These are phyloP conservation scores for Yarrowia deformans DNA, from an alignment of 805 yeast species.

Conservation along the genomic window DNA sequence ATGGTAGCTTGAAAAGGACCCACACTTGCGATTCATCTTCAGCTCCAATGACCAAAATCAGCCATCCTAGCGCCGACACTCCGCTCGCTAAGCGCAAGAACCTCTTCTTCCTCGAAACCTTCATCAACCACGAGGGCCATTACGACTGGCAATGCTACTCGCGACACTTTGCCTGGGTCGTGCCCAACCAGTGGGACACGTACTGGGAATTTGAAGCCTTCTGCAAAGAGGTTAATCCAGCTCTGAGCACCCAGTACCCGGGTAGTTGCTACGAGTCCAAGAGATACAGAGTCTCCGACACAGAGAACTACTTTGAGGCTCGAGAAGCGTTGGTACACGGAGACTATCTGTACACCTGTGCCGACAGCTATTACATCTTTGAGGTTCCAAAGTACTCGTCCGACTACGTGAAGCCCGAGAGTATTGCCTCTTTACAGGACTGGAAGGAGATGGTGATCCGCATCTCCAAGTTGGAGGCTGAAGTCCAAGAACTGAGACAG, in stretches of 20 bases:
- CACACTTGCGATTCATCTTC: background rate
- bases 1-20: background rate
- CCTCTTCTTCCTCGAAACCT: constrained; percentile 25
- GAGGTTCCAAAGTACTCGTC: constrained; percentile 26
- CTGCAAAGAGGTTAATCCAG: constrained; percentile 17
- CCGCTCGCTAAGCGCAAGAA: constrained; percentile 18
- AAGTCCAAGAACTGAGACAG: constrained; percentile 3
- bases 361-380: constrained; percentile 25
- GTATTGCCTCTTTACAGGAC: constrained; percentile 17
- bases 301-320: constrained; percentile 17
- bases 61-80: constrained; percentile 8
- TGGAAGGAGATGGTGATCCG: constrained; percentile 32
- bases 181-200: constrained; percentile 29
- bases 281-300: constrained; percentile 16
- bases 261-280: constrained; percentile 2
- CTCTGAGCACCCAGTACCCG: constrained; percentile 8
- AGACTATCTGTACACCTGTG: constrained; percentile 28
- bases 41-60: constrained; percentile 7
- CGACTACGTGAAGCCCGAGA: constrained; percentile 15
- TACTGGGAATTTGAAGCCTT: constrained; percentile 24
- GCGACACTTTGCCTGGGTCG: constrained; percentile 14
- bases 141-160: constrained; percentile 27
- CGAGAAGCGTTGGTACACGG: constrained; percentile 16
- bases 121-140: constrained; percentile 31
- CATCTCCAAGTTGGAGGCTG: constrained; percentile 10